Percentiles rank a stretch among this genome's conserved stretches.
Conservation (phyloP, 345 rosid genomes). For the Euphorbia tirucalli region DNA sequence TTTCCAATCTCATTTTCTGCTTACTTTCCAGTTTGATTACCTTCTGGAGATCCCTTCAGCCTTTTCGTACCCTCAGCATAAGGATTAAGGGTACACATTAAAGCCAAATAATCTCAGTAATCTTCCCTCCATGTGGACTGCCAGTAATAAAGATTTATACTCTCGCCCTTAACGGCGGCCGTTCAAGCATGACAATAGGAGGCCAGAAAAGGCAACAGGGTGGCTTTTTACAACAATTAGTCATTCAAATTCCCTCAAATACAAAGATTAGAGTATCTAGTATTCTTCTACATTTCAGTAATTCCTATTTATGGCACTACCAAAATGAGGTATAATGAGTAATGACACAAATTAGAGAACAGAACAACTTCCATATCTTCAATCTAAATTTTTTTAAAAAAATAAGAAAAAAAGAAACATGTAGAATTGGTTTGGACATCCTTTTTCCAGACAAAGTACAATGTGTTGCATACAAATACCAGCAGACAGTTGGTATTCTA, state of each 20-base stretch:
- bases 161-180: not conserved
- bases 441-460: too few relatives aligned
- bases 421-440: too few relatives aligned
- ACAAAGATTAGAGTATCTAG: not conserved
- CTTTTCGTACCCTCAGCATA: not conserved
- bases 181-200: not conserved
- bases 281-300: not conserved
- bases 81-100: slow-evolving; percentile 3
- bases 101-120: slow-evolving; percentile 19
- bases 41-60: slow-evolving; percentile 4
- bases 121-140: slow-evolving; percentile 18
- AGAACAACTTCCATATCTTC: not conserved
- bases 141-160: not conserved
- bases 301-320: too few relatives aligned
- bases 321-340: too few relatives aligned
- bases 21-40: slow-evolving; percentile 5
- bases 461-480: too few relatives aligned
- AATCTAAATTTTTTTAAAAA: too few relatives aligned
- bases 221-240: not conserved
- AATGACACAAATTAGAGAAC: not conserved
- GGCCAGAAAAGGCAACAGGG: slow-evolving; percentile 1
- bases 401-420: too few relatives aligned
- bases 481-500: too few relatives aligned
- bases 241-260: not conserved
- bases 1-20: slow-evolving; percentile 4